These are phyloP conservation scores for Alternaria rosae DNA, from an alignment of 2,329 filamentous ascomycete species.

Conservation along the genomic window DNA sequence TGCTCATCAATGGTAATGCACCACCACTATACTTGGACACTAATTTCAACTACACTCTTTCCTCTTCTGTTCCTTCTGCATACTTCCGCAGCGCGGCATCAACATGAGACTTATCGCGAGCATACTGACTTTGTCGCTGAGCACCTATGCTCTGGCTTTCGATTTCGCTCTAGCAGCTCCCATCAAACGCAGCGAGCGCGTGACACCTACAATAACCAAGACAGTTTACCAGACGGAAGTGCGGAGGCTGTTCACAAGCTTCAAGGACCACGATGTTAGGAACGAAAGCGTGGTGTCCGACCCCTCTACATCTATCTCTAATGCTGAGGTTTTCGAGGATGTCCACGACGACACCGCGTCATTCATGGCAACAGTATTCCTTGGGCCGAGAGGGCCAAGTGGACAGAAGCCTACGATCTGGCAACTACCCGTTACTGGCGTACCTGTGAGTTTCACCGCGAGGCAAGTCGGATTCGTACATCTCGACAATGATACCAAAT, in stretches of 20 bases:
- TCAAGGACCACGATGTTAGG: background rate
- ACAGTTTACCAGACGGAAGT: background rate
- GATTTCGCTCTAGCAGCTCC: background rate
- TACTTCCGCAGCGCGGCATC: background rate
- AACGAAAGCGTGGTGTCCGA: background rate
- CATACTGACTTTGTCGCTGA: background rate
- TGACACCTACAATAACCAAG: background rate
- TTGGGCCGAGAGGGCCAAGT: background rate
- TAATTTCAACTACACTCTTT: background rate
- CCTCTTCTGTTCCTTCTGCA: background rate
- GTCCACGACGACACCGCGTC: background rate
- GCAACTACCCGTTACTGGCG: background rate
- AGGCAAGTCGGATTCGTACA: background rate
- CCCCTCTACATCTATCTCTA: background rate
- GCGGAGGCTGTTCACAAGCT: background rate
- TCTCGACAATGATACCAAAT: background rate
- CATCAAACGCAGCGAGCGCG: background rate
- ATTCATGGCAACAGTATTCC: background rate
- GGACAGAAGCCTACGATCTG: background rate
- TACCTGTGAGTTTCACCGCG: background rate
- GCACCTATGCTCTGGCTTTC: background rate
- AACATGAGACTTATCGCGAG: background rate
- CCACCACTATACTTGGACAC: background rate
- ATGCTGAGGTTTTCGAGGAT: background rate
- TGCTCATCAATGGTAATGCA: background rate